Evolutionary conservation across 2,329 filamentous ascomycete genomes (phyloP).

Genomic region (Sporothrix phasma): DNA sequence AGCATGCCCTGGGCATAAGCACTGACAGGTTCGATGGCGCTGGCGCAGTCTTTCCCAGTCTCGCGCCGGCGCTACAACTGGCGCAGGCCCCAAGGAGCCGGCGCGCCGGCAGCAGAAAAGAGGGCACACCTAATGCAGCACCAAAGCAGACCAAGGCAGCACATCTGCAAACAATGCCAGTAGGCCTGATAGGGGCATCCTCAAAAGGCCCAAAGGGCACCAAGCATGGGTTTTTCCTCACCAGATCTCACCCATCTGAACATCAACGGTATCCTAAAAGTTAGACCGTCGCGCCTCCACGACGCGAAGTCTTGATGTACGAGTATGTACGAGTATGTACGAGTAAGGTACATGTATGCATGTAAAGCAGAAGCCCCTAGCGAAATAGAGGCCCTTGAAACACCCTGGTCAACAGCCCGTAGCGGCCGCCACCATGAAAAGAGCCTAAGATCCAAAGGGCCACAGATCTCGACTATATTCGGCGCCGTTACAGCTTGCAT

Average conservation of each 20-base stretch:
- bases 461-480: not conserved
- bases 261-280: not conserved
- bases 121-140: not conserved
- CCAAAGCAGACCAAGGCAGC: not conserved
- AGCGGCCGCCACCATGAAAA: too few relatives aligned
- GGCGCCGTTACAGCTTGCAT: not conserved
- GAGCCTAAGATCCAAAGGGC: too few relatives aligned
- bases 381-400: not conserved
- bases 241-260: not conserved
- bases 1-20: slow-evolving; percentile 10
- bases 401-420: not conserved
- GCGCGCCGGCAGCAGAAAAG: not conserved
- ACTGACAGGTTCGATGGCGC: slow-evolving; percentile 6
- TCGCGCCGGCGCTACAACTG: slow-evolving; percentile 12
- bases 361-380: not conserved
- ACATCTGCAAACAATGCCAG: too few relatives aligned
- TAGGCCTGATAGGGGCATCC: too few relatives aligned
- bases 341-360: not conserved
- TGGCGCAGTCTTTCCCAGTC: not conserved
- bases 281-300: not conserved
- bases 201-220: not conserved
- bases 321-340: too few relatives aligned
- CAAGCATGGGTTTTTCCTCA: not conserved
- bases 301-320: too few relatives aligned
- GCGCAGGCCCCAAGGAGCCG: not conserved